Conservation (phyloP, 768 basidiomycete genomes). For the Leccinum rimulosum region DNA sequence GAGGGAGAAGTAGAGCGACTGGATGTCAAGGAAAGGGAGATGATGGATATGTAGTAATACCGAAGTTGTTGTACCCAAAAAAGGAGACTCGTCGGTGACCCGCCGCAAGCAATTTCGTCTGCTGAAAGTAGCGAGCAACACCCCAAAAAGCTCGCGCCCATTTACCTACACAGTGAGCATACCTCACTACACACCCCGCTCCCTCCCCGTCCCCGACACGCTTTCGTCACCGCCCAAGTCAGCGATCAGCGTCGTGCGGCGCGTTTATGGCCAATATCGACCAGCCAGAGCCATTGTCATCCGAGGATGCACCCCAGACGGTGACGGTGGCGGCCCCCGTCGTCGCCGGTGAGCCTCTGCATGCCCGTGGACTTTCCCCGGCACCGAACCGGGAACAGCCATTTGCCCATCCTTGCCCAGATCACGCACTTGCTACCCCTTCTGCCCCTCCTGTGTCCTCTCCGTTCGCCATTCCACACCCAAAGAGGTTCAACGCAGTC, state of each 20-base stretch:
- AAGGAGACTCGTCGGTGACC: conserved; percentile 21
- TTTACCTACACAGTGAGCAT: conserved; percentile 10
- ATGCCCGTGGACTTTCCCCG: conserved; percentile 19
- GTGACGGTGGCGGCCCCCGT: conserved; percentile 3
- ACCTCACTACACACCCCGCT: background rate
- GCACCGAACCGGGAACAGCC: conserved; percentile 10
- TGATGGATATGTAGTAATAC: conserved; percentile 37
- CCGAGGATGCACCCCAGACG: conserved; percentile 32
- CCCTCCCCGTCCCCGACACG: conserved; percentile 3
- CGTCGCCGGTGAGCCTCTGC: conserved; percentile 6
- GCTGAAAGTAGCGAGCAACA: conserved; percentile 1
- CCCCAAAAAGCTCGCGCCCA: background rate
- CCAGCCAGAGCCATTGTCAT: conserved; percentile 42
- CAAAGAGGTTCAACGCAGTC: conserved; percentile 85
- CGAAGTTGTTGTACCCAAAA: conserved; percentile 17
- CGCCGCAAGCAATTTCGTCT: conserved; percentile 16
- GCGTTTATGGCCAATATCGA: conserved; percentile 80
- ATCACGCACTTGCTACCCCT: conserved; percentile 12
- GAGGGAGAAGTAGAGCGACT: conserved; percentile 74
- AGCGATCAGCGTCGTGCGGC: conserved; percentile 55
- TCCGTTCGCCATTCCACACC: conserved; percentile 43
- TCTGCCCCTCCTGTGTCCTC: conserved; percentile 9
- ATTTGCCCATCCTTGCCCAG: conserved; percentile 15
- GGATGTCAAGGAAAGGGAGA: conserved; percentile 57
- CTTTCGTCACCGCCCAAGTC: conserved; percentile 14